These are phyloP conservation scores for Amanita phalloides DNA, from an alignment of 768 basidiomycete genomes.

Conservation along the genomic window DNA sequence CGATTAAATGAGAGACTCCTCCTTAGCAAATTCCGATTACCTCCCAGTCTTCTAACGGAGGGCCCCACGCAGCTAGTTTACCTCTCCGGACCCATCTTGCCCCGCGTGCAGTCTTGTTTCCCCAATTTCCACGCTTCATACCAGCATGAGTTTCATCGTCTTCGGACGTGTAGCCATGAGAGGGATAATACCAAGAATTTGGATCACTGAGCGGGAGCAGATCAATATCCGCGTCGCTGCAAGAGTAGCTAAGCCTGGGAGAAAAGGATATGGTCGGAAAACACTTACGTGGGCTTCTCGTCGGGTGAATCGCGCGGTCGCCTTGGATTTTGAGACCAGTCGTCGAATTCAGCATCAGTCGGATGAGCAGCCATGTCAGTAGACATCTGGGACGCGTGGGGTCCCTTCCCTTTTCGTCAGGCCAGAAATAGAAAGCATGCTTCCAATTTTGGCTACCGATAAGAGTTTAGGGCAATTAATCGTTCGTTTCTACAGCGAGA, in stretches of 20 bases:
- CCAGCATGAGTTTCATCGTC: constrained; percentile 40
- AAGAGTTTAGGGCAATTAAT: background rate
- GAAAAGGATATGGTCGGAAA: background rate
- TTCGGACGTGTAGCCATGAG: constrained; percentile 62
- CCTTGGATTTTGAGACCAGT: background rate
- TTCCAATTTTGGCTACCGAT: background rate
- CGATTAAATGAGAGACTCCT: constrained; percentile 1
- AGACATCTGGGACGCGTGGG: background rate
- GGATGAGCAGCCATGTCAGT: constrained; percentile 3
- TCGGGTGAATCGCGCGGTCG: background rate
- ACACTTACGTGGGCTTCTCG: constrained; percentile 1
- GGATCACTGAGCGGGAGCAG: constrained; percentile 55
- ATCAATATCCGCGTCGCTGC: constrained; percentile 18
- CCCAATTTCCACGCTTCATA: constrained; percentile 68
- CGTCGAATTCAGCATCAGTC: constrained; percentile 4
- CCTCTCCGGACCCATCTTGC: constrained; percentile 76
- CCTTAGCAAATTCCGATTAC: constrained; percentile 24
- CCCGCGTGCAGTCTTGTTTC: constrained; percentile 64
- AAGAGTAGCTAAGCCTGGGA: background rate
- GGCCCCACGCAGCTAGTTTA: constrained; percentile 79
- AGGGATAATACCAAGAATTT: constrained; percentile 78
- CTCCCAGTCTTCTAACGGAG: constrained; percentile 81
- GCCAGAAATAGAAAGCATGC: background rate
- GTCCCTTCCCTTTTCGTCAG: background rate
- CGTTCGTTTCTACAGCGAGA: background rate